Percentiles rank a stretch among this genome's conserved stretches.
These are phyloP conservation scores for Populus hybrid DNA, from an alignment of 441 rosid species.

Conservation along the genomic window DNA sequence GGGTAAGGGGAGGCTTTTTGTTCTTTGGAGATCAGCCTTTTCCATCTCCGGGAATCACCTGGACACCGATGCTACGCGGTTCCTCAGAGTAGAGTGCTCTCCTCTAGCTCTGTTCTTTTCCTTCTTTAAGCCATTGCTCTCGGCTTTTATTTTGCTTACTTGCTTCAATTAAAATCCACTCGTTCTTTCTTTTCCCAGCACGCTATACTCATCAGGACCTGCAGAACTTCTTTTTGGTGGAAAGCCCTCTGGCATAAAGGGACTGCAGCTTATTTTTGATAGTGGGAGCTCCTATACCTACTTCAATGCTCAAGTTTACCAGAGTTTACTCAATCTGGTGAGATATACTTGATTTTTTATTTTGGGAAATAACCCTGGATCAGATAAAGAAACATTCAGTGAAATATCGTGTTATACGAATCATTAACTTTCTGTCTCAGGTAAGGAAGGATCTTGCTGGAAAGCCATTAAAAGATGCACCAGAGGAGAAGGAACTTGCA, in stretches of 20 bases:
- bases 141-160: not conserved
- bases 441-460: conserved; percentile 50
- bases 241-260: conserved; percentile 51
- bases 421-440: conserved; percentile 30
- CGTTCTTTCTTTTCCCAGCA: conserved; percentile 31
- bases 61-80: conserved; percentile 65
- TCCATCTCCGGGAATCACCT: conserved; percentile 60
- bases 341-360: conserved; percentile 15
- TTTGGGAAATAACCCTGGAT: not conserved
- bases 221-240: conserved; percentile 68
- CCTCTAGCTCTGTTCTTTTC: not conserved
- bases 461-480: conserved; percentile 61
- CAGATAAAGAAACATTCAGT: not conserved
- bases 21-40: conserved; percentile 74
- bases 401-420: not conserved
- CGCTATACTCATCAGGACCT: conserved; percentile 61
- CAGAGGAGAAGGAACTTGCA: conserved; percentile 67
- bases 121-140: not conserved
- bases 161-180: not conserved
- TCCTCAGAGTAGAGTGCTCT: conserved; percentile 41
- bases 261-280: conserved; percentile 46
- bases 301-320: conserved; percentile 47
- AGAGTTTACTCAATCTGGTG: conserved; percentile 45
- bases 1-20: conserved; percentile 74
- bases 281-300: conserved; percentile 89